Evolutionary conservation across 2,329 filamentous ascomycete species (phyloP).

Genomic region (Fusarium hainanense): DNA sequence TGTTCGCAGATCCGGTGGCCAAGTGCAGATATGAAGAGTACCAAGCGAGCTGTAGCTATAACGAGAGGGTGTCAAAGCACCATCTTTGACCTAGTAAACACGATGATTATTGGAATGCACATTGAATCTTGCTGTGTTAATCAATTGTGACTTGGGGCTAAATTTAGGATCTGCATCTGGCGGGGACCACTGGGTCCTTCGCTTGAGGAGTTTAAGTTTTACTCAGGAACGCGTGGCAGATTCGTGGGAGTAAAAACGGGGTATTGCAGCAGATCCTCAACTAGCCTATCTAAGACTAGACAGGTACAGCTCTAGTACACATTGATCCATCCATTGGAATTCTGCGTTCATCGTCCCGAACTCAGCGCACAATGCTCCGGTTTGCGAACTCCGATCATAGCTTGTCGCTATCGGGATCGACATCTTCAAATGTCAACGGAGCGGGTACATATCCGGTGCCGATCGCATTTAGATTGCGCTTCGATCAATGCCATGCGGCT

Average conservation of each 20-base stretch:
- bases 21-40: conserved; percentile 36
- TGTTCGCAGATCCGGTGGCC: conserved; percentile 24
- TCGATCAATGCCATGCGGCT: conserved; percentile 22
- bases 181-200: conserved; percentile 1
- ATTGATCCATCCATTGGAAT: background rate
- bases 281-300: conserved; percentile 20
- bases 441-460: conserved; percentile 20
- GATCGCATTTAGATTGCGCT: conserved; percentile 29
- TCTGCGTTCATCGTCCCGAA: background rate
- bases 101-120: conserved; percentile 45
- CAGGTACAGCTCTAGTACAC: background rate
- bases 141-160: conserved; percentile 7
- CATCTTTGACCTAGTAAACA: conserved; percentile 40
- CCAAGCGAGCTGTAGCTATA: conserved; percentile 35
- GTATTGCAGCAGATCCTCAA: conserved; percentile 27
- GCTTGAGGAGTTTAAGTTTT: conserved; percentile 18
- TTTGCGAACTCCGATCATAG: background rate
- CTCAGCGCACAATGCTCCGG: background rate
- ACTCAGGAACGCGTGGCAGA: conserved; percentile 29
- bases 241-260: conserved; percentile 15
- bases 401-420: conserved; percentile 23
- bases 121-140: background rate
- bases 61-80: conserved; percentile 26
- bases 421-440: conserved; percentile 15
- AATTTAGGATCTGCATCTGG: conserved; percentile 16